A percentile compares a stretch with the other conserved stretches of the same genome.
These are phyloP conservation scores for Jamesozyma lodderae DNA, from an alignment of 805 yeast genomes.

Conservation along the genomic window DNA sequence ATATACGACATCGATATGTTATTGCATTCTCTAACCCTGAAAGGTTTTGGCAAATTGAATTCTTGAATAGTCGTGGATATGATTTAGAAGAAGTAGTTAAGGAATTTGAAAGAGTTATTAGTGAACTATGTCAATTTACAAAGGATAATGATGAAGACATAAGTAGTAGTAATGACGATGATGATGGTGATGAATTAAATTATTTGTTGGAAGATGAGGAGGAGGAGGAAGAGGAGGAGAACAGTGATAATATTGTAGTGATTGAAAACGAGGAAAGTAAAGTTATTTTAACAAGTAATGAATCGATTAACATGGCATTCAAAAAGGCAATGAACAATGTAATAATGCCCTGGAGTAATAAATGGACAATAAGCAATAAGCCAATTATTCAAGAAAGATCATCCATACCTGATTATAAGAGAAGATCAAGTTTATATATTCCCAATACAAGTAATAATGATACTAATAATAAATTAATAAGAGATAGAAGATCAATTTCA, in stretches of 20 bases:
- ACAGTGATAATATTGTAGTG: neutral
- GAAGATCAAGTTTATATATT: slow-evolving; percentile 6
- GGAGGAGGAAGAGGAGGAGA: slow-evolving; percentile 5
- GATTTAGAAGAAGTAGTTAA: slow-evolving; percentile 4
- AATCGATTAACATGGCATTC: slow-evolving; percentile 14
- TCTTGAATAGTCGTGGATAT: slow-evolving; percentile 14
- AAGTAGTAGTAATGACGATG: no score
- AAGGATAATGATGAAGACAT: neutral
- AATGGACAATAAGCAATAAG: neutral
- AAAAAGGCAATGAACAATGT: slow-evolving; percentile 15
- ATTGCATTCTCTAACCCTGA: slow-evolving; percentile 66
- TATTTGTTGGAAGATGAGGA: slow-evolving; percentile 15
- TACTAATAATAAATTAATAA: neutral
- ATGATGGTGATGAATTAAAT: slow-evolving; percentile 16
- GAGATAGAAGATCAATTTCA: slow-evolving; percentile 8
- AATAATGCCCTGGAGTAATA: slow-evolving; percentile 5
- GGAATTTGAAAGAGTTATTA: slow-evolving; percentile 28
- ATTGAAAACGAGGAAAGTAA: slow-evolving; percentile 1
- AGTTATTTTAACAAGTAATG: slow-evolving; percentile 1
- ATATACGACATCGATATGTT: slow-evolving; percentile 31
- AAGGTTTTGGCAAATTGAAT: slow-evolving; percentile 56
- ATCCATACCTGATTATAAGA: no score
- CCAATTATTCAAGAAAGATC: no score
- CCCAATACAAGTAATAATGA: neutral
- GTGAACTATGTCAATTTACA: slow-evolving; percentile 13